phyloP scores from a whole-genome alignment of 2,329 filamentous ascomycete species.

The Fusarium robinianum region DNA sequence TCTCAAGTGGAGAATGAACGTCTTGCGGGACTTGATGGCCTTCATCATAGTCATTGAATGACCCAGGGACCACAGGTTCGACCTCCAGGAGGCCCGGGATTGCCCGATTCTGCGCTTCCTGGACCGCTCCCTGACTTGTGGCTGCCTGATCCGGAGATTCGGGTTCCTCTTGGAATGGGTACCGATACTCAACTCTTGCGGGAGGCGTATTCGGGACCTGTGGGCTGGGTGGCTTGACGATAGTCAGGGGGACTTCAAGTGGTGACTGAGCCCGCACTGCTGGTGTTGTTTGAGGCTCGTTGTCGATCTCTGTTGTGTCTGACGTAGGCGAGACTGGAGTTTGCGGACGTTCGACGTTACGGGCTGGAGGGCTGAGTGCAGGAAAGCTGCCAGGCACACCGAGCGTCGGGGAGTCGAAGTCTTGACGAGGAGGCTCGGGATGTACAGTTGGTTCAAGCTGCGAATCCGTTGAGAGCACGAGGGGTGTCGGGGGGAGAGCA shows the following conservation, averaged over 20 bases:
- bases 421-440: conserved; percentile 18
- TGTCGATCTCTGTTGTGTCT: conserved; percentile 72
- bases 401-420: conserved; percentile 66
- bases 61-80: conserved; percentile 34
- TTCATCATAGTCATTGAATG: conserved; percentile 46
- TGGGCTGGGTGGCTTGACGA: conserved; percentile 39
- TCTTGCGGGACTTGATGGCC: conserved; percentile 19
- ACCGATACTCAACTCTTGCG: conserved; percentile 52
- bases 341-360: conserved; percentile 54
- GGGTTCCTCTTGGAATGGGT: conserved; percentile 55
- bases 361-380: conserved; percentile 43
- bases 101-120: conserved; percentile 34
- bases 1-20: conserved; percentile 41
- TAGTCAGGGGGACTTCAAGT: conserved; percentile 32
- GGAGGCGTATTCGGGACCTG: conserved; percentile 32
- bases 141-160: conserved; percentile 28
- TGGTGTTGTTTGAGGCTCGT: conserved; percentile 68
- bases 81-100: conserved; percentile 3
- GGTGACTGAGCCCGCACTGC: conserved; percentile 43
- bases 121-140: conserved; percentile 6
- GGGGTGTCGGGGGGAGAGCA: conserved; percentile 30
- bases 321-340: conserved; percentile 65
- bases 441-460: conserved; percentile 15
- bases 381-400: conserved; percentile 69
- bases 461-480: conserved; percentile 22